Base-by-base conservation (phyloP, 345 rosid species). In the Angophora floribunda region DNA sequence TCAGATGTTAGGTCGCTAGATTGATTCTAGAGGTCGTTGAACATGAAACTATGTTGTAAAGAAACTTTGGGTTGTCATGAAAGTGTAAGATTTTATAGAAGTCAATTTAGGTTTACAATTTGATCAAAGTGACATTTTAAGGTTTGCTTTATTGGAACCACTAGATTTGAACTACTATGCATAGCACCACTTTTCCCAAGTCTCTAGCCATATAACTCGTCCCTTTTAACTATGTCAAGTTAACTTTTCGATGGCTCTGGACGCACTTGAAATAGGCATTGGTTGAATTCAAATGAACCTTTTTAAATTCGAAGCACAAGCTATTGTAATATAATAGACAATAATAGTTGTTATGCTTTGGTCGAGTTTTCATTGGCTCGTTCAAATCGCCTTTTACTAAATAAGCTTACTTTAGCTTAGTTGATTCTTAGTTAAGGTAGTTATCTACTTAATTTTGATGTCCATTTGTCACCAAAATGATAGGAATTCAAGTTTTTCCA, bases 261-360 rank as follows among this genome's bases (percentile, higher is more conserved):
- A 65, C 41, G 9, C 41, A 65, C 41, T 30, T n/a, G 75, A 65
- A 65, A 65, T 6, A 30, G 78, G 41, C 21, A 13, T 7, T 65
- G 15, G 11, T 65, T 14, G 10, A 65, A 14, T 65, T 65, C 10
- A 65, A 65, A 65, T 14, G 21, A 65, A 65, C 41, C 19, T 6
- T 30, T 14, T 65, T 14, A 30, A 30, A 65, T 65, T 65, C 8
- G 41, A 30, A 9, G 9, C 21, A 13, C 4, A 9, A 65, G 36
- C 0, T 65, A 0, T 19, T 0, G 10, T 2, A n/a, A 17, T 14
- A 63, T 17, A 63, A 0, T 13, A 6, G 75, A 63, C 19, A 14
- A 1, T 36, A 13, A 63, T 63, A 63, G 36, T 1, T 65, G 16
- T 65, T 14, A 5, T 65, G 17, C 75, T 65, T 65, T n/a, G 32